Percentiles rank a stretch among this genome's conserved stretches.
phyloP scores from a whole-genome alignment of 352 stramenopile species.

The Pythium aphanidermatum region DNA sequence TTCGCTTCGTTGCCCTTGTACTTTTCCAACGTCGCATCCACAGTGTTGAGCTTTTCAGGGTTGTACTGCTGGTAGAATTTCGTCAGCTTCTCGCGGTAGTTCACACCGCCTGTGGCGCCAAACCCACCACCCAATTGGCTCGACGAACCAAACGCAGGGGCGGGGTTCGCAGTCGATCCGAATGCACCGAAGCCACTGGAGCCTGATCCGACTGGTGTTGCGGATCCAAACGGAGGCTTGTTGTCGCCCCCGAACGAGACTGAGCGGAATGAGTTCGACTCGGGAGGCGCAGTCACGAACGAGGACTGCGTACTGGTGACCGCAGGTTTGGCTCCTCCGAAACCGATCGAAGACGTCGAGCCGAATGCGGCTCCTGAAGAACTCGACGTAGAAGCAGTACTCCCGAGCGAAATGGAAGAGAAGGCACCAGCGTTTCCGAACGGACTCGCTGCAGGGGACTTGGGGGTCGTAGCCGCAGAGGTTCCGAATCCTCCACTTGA shows the following conservation, averaged over 20 bases:
- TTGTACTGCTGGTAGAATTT: conserved; percentile 77
- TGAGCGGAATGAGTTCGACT: conserved; percentile 8
- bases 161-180: neutral
- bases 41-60: conserved; percentile 55
- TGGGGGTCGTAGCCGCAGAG: no score
- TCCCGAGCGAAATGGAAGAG: conserved; percentile 24
- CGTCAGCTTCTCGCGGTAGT: conserved; percentile 49
- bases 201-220: neutral
- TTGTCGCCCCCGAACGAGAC: conserved; percentile 6
- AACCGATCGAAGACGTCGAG: conserved; percentile 31
- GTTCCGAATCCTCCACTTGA: conserved; percentile 34
- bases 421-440: conserved; percentile 59
- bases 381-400: no score
- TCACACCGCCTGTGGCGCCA: conserved; percentile 23
- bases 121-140: conserved; percentile 21
- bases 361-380: conserved; percentile 29
- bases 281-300: conserved; percentile 28
- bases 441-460: conserved; percentile 36
- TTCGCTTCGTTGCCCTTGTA: conserved; percentile 66
- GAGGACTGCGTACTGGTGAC: conserved; percentile 27
- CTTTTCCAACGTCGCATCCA: conserved; percentile 64
- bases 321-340: conserved; percentile 26
- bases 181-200: conserved; percentile 1
- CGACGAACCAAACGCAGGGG: neutral
- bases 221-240: conserved; percentile 14